Base-by-base conservation (phyloP, 164 flowering plant genomes). In the Tinospora cordifolia region DNA sequence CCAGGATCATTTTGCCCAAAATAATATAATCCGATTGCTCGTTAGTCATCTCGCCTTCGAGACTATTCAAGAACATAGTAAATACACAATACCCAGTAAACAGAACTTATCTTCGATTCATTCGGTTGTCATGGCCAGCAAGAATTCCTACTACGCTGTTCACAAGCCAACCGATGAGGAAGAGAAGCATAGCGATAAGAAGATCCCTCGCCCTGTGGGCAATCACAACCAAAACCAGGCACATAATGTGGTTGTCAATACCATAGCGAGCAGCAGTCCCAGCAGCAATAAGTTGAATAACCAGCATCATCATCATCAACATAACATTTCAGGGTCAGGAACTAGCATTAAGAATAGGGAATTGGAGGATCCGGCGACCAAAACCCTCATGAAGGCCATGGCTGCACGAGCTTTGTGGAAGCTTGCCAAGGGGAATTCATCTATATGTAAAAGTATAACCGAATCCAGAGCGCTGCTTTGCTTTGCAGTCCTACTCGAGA, bases 41-140 rank as follows among this genome's bases (percentile, higher is more conserved):
- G 97, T 90, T 0, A 80, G 93, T 34, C 96, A 90, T 77, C 83
- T 92, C 0, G 96, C 93, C 0, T 90, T 90, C 69, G 97, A 90
- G 77, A 92, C 97, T 12, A 81, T 92, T 41, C 96, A 87, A 60
- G 98, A 90, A 69, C 98, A 92, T 58, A 92, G 96, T 68, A 90
- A 86, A 81, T 92, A 92, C 47, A 83, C 87, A 0, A 81, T 90
- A 34, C 77, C 83, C 5, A 81, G 75, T 68, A 82, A 81, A 0
- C 88, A 90, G 36, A 30, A 30, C 36, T 30, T 30, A 4, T 30
- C 36, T 30, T 30, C 36, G 36, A 30, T 30, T 30, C 36, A 30
- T 30, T 30, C 36, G 36, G 36, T 30, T 30, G 36, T 30, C 54
- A 84, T 85, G 81, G 90, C 89, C 0, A 91, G 41, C 13, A 70